These are phyloP conservation scores for Somion occarium DNA, from an alignment of 1,284 basidiomycete genomes.

Conservation along the genomic window DNA sequence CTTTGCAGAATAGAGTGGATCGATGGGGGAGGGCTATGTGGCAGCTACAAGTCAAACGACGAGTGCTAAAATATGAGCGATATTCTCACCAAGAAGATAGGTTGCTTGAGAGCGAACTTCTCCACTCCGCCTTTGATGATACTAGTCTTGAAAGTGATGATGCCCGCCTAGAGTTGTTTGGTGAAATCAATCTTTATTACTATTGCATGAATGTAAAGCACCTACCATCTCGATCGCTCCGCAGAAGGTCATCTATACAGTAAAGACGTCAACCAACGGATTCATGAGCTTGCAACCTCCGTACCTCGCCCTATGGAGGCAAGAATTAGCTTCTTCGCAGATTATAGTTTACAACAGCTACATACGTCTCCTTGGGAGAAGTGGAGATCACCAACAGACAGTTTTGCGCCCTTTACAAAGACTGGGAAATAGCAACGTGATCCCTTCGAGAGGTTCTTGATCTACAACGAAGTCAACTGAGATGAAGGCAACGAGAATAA, in stretches of 20 bases:
- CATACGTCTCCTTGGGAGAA: slow-evolving; percentile 78
- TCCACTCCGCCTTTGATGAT: slow-evolving; percentile 75
- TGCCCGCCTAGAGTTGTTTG: slow-evolving; percentile 42
- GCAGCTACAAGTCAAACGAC: neutral
- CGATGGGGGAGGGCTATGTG: slow-evolving; percentile 61
- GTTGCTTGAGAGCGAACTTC: slow-evolving; percentile 71
- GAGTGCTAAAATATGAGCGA: neutral
- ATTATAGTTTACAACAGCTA: slow-evolving; percentile 7
- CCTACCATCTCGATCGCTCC: slow-evolving; percentile 76
- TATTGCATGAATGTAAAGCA: slow-evolving; percentile 24
- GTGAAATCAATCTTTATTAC: slow-evolving; percentile 23
- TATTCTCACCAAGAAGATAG: slow-evolving; percentile 58
- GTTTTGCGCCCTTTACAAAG: slow-evolving; percentile 70
- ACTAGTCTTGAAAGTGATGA: slow-evolving; percentile 68
- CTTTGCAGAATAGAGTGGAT: slow-evolving; percentile 69
- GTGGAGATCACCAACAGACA: slow-evolving; percentile 78
- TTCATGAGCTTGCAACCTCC: neutral
- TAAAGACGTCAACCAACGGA: neutral
- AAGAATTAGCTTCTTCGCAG: neutral
- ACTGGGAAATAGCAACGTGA: slow-evolving; percentile 77
- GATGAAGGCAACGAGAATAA: neutral
- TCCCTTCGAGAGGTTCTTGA: slow-evolving; percentile 69
- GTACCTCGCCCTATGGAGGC: neutral
- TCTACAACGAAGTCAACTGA: slow-evolving; percentile 33
- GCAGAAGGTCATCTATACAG: slow-evolving; percentile 58